Evolutionary conservation across 305 asterid genomes (phyloP), one percentile per base, ranked within the genome.

Genomic region (Rubia balearica): DNA sequence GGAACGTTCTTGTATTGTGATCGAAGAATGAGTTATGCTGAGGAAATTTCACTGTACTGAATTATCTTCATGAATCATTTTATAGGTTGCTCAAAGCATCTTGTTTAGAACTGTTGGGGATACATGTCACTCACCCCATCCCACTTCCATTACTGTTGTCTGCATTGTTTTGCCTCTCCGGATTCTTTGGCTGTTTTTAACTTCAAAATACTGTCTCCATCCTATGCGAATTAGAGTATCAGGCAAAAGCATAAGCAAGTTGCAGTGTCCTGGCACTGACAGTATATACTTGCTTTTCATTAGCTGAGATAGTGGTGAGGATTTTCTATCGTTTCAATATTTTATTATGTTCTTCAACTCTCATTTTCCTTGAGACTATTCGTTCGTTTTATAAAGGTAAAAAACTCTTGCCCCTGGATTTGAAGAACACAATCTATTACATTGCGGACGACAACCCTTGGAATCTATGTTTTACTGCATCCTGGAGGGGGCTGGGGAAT

Each of bases 131-230:
- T 33, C 38, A 3, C 38, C 6, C 6, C 38, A 33, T 33, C 38
- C 6, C 6, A 2, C 17, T 46, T 12, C n/a, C 21, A 3, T 43
- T 36, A 66, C 33, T 48, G 19, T 48, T 48, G 55, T 16, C 14
- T 65, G 45, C 56, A 65, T 66, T 45, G 12, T 22, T 42, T 33
- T 66, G 70, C 41, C 70, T 13, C 43, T 61, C 43, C 11, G 9
- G 22, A n/a, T 33, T 14, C 22, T 61, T 61, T 61, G 45, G 48
- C 4, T 62, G 13, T 11, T 62, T 36, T 10, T 11, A 7, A 61
- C 7, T 27, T 61, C 16, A 10, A 59, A 59, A 22, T 22, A 33
- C 8, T 22, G 40, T 24, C 3, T 9, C 64, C 0, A 19, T 59
- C 38, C 17, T 59, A 59, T 59, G 38, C 3, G 3, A 19, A 55